phyloP scores from a whole-genome alignment of 768 basidiomycete species.

The Panus rudis region DNA sequence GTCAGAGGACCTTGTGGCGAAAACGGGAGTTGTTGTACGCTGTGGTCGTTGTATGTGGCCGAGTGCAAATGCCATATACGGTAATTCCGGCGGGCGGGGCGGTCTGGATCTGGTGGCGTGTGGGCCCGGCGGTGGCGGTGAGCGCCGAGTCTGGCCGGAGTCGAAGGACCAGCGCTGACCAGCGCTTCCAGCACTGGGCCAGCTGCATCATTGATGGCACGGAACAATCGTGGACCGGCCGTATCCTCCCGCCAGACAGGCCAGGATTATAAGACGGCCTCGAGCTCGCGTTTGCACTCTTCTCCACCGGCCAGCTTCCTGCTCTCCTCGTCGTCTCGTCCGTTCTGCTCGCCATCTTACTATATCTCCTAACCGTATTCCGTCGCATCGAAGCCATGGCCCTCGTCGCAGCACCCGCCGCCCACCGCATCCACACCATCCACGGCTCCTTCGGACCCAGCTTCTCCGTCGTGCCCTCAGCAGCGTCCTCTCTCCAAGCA shows the following conservation, averaged over 20 bases:
- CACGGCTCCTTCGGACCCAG: constrained; percentile 9
- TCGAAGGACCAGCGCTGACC: too few species aligned
- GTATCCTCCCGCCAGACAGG: not conserved
- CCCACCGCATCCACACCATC: constrained; percentile 11
- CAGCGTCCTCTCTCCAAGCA: constrained; percentile 10
- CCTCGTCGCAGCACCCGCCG: constrained; percentile 9
- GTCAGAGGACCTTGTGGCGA: too few species aligned
- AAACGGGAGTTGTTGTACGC: too few species aligned
- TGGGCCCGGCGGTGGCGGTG: too few species aligned
- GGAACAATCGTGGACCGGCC: too few species aligned
- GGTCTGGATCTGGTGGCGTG: too few species aligned
- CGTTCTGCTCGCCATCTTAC: not conserved
- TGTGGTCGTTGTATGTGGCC: too few species aligned
- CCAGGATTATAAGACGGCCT: not conserved
- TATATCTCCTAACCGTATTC: not conserved
- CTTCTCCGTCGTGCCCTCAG: constrained; percentile 9
- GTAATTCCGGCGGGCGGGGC: too few species aligned
- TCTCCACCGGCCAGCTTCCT: not conserved
- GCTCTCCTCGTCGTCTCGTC: not conserved
- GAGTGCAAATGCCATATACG: too few species aligned
- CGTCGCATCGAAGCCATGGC: constrained; percentile 5
- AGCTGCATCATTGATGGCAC: too few species aligned
- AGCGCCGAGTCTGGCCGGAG: too few species aligned
- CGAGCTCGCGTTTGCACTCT: not conserved
- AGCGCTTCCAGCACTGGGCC: too few species aligned